These are phyloP conservation scores for Cladosporium velox DNA, from an alignment of 2,329 filamentous ascomycete species.

Conservation along the genomic window DNA sequence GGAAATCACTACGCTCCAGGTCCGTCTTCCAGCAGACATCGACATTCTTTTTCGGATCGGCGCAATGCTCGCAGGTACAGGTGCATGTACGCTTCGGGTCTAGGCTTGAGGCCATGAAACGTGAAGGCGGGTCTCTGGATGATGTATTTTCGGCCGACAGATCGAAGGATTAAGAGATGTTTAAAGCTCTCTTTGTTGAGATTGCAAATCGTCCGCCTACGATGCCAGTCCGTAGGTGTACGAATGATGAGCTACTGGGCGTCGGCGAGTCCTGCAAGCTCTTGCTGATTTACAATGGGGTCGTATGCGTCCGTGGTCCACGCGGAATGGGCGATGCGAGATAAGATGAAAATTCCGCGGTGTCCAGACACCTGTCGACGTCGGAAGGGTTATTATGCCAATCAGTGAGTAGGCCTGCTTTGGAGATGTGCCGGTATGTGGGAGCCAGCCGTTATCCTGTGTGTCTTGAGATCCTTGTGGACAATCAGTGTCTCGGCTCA, in stretches of 20 bases:
- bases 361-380: not conserved
- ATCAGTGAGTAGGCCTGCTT: not conserved
- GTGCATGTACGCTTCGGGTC: not conserved
- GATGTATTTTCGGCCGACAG: not conserved
- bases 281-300: too few relatives aligned
- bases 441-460: not conserved
- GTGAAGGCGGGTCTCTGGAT: not conserved
- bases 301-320: not conserved
- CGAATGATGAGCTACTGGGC: not conserved
- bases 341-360: not conserved
- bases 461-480: not conserved
- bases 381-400: not conserved
- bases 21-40: not conserved
- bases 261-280: not conserved
- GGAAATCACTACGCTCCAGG: not conserved
- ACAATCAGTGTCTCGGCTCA: not conserved
- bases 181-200: not conserved
- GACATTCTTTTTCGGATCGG: not conserved
- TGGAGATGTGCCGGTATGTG: not conserved
- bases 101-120: not conserved
- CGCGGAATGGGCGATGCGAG: not conserved
- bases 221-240: not conserved
- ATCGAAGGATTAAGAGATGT: not conserved
- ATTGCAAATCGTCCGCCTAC: not conserved
- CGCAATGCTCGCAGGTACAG: not conserved